phyloP scores from a whole-genome alignment of 768 basidiomycete species.

The Jaapia argillacea region DNA sequence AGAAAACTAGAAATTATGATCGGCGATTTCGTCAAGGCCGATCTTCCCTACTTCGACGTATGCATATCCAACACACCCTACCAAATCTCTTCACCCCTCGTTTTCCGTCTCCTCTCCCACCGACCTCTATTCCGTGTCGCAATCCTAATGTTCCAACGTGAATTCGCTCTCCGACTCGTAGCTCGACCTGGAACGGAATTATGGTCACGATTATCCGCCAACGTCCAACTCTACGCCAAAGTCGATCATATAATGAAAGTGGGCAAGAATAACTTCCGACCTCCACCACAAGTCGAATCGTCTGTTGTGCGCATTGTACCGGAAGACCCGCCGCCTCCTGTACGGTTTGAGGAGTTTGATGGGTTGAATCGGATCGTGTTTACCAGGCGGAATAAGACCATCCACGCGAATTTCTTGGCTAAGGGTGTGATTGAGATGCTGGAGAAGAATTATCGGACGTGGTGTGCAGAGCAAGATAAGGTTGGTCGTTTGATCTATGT shows the following conservation, averaged over 20 bases:
- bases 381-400: conserved; percentile 80
- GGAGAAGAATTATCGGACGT: conserved; percentile 88
- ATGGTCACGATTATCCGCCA: conserved; percentile 93
- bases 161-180: conserved; percentile 89
- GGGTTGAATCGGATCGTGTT: conserved; percentile 90
- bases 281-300: conserved; percentile 90
- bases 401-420: conserved; percentile 84
- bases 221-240: conserved; percentile 95
- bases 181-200: conserved; percentile 75
- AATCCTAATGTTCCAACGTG: conserved; percentile 99
- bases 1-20: conserved; percentile 91
- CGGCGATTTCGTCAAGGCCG: conserved; percentile 98
- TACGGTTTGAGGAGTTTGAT: conserved; percentile 96
- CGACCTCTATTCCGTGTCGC: conserved; percentile 89
- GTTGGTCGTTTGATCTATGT: conserved; percentile 21
- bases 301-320: conserved; percentile 88
- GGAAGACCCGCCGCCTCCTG: conserved; percentile 88
- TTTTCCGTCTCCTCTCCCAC: conserved; percentile 94
- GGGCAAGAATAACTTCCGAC: conserved; percentile 93
- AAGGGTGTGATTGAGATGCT: conserved; percentile 94
- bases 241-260: conserved; percentile 97
- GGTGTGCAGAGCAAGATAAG: conserved; percentile 75
- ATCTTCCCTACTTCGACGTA: conserved; percentile 96
- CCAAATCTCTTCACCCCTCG: conserved; percentile 95
- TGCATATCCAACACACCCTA: conserved; percentile 99